Evolutionary conservation across 495 filamentous ascomycete species (phyloP), one percentile per base, ranked within the genome.

Genomic region (Penicillium atrosanguineum): DNA sequence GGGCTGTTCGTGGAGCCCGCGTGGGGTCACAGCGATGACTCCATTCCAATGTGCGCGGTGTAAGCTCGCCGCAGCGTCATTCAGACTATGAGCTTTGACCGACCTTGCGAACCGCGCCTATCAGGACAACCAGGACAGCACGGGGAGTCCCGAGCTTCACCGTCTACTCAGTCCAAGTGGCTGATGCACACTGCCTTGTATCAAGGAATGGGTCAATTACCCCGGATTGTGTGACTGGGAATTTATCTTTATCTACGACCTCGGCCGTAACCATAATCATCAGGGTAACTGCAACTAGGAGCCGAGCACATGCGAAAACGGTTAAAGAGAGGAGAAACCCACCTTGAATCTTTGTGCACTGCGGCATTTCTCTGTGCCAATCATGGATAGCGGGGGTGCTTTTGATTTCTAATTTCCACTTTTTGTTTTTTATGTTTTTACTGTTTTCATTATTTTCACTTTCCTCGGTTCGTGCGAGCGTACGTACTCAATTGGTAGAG

Each of bases 331-430:
- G 18, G 38, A 40, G 19, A 40, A 40, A n/a, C 0, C 37, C 37
- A 39, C 34, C n/a, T 3, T 1, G 1, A 19, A n/a, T n/a, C 37
- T n/a, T 5, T 34, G 31, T 34, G 11, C 37, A 62, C 48, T 62
- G 60, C 59, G 60, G 60, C 52, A 62, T 62, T 62, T 62, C 39
- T 45, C 14, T 40, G 11, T 39, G 18, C 60, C 60, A 62, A 62
- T 62, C 41, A 59, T 6, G 18, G 12, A 4, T 23, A 5, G 23
- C 23, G 23, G 2, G 23, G 23, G 23, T 5, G 2, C 23, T 23
- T 23, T 2, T 2, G 5, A 2, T 23, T 23, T 23, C 2, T 2
- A 5, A 23, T 23, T 23, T 23, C 5, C 23, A 49, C 38, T 36
- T 23, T 19, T 23, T 12, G 20, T 19, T 15, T 25, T 56, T 36